phyloP scores from a whole-genome alignment of 495 filamentous ascomycete species.

The Lasiosphaeria miniovina region DNA sequence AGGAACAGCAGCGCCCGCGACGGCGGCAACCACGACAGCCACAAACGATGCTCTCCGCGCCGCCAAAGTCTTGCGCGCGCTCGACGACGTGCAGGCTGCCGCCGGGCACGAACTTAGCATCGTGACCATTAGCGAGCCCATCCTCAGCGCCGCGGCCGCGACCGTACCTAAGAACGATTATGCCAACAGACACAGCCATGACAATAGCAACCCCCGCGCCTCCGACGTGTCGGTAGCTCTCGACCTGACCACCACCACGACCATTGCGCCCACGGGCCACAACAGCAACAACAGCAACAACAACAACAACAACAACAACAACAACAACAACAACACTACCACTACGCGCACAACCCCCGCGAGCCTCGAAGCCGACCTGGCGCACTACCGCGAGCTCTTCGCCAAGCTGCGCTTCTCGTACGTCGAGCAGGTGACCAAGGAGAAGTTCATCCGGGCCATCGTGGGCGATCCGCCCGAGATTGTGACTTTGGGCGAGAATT shows the following conservation, averaged over 20 bases:
- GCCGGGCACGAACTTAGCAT: slow-evolving; percentile 60
- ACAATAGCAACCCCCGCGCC: background rate
- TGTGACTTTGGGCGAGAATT: slow-evolving; percentile 77
- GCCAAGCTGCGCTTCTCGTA: slow-evolving; percentile 95
- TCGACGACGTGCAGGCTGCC: slow-evolving; percentile 36
- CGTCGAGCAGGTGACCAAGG: slow-evolving; percentile 76
- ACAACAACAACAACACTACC: slow-evolving; percentile 48
- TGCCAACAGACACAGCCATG: slow-evolving; percentile 7
- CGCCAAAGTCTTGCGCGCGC: slow-evolving; percentile 26
- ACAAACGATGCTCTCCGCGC: slow-evolving; percentile 13
- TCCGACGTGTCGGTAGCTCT: background rate
- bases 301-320: slow-evolving; percentile 49
- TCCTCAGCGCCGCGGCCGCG: slow-evolving; percentile 41
- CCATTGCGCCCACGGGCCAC: slow-evolving; percentile 67
- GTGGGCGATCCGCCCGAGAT: slow-evolving; percentile 85
- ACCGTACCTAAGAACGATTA: too few relatives aligned
- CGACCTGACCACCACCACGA: slow-evolving; percentile 67
- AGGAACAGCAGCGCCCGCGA: background rate
- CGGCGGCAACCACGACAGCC: background rate
- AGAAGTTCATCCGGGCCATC: slow-evolving; percentile 73
- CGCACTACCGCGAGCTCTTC: slow-evolving; percentile 91
- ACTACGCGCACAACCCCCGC: slow-evolving; percentile 69
- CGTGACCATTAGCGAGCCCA: slow-evolving; percentile 72
- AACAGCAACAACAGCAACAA: slow-evolving; percentile 33
- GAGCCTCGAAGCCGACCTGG: slow-evolving; percentile 77